Conservation (phyloP, 768 basidiomycete species). For the Mycena rosella region DNA sequence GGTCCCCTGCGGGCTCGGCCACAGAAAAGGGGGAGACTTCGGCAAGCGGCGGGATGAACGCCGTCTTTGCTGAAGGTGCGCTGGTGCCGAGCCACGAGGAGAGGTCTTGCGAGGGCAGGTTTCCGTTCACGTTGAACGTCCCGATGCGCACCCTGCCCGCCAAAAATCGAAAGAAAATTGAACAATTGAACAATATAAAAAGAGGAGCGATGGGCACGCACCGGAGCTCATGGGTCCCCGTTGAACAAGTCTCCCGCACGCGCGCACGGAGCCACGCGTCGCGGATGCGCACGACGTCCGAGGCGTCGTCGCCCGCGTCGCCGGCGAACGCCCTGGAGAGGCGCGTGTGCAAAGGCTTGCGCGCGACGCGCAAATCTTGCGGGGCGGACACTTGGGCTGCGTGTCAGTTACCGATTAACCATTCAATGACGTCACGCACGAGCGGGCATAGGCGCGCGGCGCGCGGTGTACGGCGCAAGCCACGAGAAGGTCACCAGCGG, state of each 20-base stretch:
- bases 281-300: constrained; percentile 69
- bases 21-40: constrained; percentile 52
- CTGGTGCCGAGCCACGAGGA: constrained; percentile 68
- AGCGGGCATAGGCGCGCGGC: constrained; percentile 40
- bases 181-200: too few species aligned
- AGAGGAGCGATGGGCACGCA: constrained; percentile 25
- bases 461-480: constrained; percentile 58
- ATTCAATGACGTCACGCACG: constrained; percentile 41
- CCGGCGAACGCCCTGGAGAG: constrained; percentile 76
- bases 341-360: constrained; percentile 61
- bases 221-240: constrained; percentile 50
- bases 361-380: constrained; percentile 67
- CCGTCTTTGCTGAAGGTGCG: not conserved
- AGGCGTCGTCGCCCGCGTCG: constrained; percentile 67
- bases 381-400: constrained; percentile 54
- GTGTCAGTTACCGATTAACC: constrained; percentile 40
- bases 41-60: constrained; percentile 14
- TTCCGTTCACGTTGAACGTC: constrained; percentile 90
- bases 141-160: constrained; percentile 71
- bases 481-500: constrained; percentile 57
- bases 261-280: constrained; percentile 72
- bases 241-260: constrained; percentile 53
- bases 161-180: too few species aligned
- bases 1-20: constrained; percentile 40
- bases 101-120: constrained; percentile 78